A percentile compares a stretch with the other conserved stretches of the same genome.
These are phyloP conservation scores for Didymella pomorum DNA, from an alignment of 2,329 filamentous ascomycete genomes.

Conservation along the genomic window DNA sequence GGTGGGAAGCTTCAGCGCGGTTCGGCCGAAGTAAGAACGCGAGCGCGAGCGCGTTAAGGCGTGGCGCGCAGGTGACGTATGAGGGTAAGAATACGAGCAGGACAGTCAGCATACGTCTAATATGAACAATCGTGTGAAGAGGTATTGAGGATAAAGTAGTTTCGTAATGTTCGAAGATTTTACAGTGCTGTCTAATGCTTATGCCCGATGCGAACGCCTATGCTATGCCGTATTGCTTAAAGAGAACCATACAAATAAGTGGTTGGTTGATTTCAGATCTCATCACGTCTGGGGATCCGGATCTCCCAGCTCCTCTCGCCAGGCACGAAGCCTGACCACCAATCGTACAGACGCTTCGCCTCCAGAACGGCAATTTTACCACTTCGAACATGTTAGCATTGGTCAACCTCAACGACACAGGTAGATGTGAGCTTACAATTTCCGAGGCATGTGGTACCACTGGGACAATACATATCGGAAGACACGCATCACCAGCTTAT, in stretches of 20 bases:
- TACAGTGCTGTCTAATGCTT: neutral
- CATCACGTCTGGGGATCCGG: conserved; percentile 40
- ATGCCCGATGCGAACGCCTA: neutral
- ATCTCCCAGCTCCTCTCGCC: conserved; percentile 65
- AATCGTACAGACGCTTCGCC: conserved; percentile 64
- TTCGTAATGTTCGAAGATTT: neutral
- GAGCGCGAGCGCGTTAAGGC: neutral
- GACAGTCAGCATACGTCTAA: neutral
- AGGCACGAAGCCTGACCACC: conserved; percentile 69
- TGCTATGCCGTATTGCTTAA: neutral
- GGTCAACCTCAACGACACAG: neutral
- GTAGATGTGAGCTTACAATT: conserved; percentile 67
- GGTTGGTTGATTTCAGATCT: conserved; percentile 30
- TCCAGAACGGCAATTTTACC: conserved; percentile 64
- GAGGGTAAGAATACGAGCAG: neutral
- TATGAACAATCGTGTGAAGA: neutral
- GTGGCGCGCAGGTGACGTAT: conserved; percentile 5
- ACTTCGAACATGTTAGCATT: conserved; percentile 45
- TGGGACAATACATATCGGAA: conserved; percentile 71
- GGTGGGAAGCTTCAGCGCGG: neutral
- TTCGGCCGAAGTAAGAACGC: conserved; percentile 12
- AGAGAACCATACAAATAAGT: neutral
- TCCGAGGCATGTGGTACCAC: conserved; percentile 74
- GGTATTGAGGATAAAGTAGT: neutral
- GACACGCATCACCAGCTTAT: conserved; percentile 68